Conservation (phyloP, 2,329 filamentous ascomycete genomes). For the Tolypocladium sp. region DNA sequence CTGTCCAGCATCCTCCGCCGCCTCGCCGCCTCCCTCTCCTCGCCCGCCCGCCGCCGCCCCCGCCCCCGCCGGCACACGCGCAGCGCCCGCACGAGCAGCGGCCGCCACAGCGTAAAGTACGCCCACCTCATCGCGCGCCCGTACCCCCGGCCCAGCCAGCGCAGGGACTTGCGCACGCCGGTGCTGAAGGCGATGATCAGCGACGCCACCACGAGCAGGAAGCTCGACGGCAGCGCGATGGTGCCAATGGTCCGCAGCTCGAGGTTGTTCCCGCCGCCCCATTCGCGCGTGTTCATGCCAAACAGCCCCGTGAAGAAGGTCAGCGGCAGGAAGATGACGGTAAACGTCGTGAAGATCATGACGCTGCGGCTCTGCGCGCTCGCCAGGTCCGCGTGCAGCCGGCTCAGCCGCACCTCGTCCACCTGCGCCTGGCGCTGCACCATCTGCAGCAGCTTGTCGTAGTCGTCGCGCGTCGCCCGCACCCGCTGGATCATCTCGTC, state of each 20-base stretch:
- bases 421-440: conserved; percentile 59
- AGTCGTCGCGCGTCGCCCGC: conserved; percentile 48
- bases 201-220: conserved; percentile 37
- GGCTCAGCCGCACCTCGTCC: conserved; percentile 54
- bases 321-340: conserved; percentile 53
- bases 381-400: conserved; percentile 53
- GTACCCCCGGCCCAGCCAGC: conserved; percentile 11
- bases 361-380: conserved; percentile 53
- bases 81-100: conserved; percentile 6
- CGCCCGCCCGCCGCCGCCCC: background rate
- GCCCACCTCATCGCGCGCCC: conserved; percentile 8
- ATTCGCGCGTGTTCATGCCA: conserved; percentile 55
- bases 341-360: conserved; percentile 57
- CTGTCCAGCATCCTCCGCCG: conserved; percentile 14
- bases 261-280: conserved; percentile 40
- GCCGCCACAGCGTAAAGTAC: conserved; percentile 13
- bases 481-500: conserved; percentile 51
- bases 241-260: conserved; percentile 34
- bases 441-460: conserved; percentile 58
- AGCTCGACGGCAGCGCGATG: conserved; percentile 39
- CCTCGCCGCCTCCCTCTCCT: background rate
- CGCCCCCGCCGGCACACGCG: background rate
- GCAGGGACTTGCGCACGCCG: conserved; percentile 24
- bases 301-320: conserved; percentile 59
- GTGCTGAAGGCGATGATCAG: conserved; percentile 48